Base-by-base conservation (phyloP, 2,329 filamentous ascomycete species). In the Clonostachys solani region DNA sequence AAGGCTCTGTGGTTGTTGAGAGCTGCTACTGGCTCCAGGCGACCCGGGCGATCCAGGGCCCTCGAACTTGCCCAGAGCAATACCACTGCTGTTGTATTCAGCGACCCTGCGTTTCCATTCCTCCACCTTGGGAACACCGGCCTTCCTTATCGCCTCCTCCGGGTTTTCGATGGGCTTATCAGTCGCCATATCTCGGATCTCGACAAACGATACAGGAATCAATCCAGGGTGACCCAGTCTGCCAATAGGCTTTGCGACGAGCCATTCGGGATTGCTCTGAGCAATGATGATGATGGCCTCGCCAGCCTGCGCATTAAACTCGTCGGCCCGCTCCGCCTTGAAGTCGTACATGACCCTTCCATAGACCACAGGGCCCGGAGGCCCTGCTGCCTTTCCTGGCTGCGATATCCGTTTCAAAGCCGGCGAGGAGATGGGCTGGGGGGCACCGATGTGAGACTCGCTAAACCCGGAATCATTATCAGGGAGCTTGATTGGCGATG, bases 41-140 rank as follows among this genome's bases (percentile, higher is more conserved):
- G 36, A n/a, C 36, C 36, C 15, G 38, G 66, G 64, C 47, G 67
- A 66, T 5, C 61, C 60, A 17, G 61, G 64, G 47, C 80, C 75
- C 58, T 92, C 89, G 56, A 95, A 92, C 68, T 92, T 95, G 55
- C 94, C 94, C 40, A 99, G 74, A 1, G 92, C 92, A 62, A 99
- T 97, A 69, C 94, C 97, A 65, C 92, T 96, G 65, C 97, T 96
- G 75, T 99, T 99, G 71, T 99, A 99, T 54, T 96, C 92, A 47
- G 92, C 92, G 1, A 94, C 92, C 90, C 96, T 96, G 71, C 95
- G 95, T 75, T 99, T 99, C 94, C 94, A 99, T 60, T 99, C 94
- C 63, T 99, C 94, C 5, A 99, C 94, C 59, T 86, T 87, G 12
- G 94, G 94, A 8, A 99, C 92, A 17, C 92, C 92, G 2, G 94